Conservation (phyloP, 768 basidiomycete genomes). For the Dioszegia crocea region DNA sequence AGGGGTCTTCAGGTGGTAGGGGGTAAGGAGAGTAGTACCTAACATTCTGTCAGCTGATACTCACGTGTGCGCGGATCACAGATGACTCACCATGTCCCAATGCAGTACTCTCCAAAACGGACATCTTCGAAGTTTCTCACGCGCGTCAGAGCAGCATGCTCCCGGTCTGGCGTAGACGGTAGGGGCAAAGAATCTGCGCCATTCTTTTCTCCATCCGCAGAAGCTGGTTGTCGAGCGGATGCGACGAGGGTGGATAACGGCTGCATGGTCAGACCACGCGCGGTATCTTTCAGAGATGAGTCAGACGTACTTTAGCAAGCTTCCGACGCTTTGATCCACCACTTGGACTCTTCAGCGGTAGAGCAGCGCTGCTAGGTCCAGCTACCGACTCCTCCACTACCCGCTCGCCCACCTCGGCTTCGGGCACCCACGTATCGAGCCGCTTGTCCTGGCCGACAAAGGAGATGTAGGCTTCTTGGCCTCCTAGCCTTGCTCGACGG, state of each 20-base stretch:
- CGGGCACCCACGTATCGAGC: conserved; percentile 33
- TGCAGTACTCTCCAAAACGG: conserved; percentile 76
- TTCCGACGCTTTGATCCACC: conserved; percentile 1
- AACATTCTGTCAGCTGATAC: neutral
- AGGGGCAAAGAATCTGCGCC: conserved; percentile 4
- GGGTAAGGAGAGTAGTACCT: conserved; percentile 97
- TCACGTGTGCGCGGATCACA: neutral
- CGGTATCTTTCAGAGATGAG: no score
- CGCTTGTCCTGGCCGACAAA: conserved; percentile 38
- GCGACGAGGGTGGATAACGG: no score
- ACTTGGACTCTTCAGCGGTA: conserved; percentile 1
- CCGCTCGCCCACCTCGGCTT: conserved; percentile 18
- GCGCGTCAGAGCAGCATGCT: conserved; percentile 39
- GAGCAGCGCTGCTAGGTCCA: conserved; percentile 4
- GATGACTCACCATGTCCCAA: conserved; percentile 72
- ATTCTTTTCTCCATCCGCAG: no score
- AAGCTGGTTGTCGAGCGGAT: no score
- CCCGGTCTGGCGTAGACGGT: conserved; percentile 33
- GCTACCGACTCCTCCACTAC: conserved; percentile 2
- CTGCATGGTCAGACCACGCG: no score
- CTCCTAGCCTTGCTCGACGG: conserved; percentile 7
- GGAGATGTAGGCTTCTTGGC: conserved; percentile 30
- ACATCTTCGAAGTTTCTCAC: conserved; percentile 77
- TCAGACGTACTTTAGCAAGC: neutral
- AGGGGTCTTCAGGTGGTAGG: conserved; percentile 27